phyloP scores from a whole-genome alignment of 2,329 filamentous ascomycete species.

The Graphiopsis chlorocephala region DNA sequence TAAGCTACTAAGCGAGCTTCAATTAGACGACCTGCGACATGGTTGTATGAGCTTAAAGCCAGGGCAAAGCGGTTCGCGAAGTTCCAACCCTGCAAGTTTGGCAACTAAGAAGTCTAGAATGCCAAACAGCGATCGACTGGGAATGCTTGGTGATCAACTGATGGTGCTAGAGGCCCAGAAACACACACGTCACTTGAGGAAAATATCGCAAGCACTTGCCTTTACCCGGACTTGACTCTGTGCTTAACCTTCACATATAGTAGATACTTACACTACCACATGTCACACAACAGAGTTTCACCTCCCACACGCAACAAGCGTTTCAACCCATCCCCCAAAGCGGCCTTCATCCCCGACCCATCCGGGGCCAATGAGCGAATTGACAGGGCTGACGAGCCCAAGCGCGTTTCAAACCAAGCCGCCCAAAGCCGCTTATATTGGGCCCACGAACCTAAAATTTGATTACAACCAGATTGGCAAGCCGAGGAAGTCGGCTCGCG shows the following conservation, averaged over 20 bases:
- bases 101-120: background rate
- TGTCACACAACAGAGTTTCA: no score
- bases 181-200: background rate
- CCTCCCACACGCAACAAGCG: background rate
- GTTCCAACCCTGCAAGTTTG: background rate
- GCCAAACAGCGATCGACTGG: background rate
- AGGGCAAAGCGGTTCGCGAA: background rate
- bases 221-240: background rate
- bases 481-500: no score
- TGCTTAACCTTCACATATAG: background rate
- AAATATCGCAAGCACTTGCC: background rate
- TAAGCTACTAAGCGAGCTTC: conserved; percentile 15
- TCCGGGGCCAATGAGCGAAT: background rate
- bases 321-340: background rate
- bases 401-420: background rate
- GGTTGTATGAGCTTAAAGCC: background rate
- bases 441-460: background rate
- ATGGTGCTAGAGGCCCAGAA: background rate
- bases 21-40: background rate
- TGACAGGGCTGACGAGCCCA: background rate
- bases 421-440: conserved; percentile 1
- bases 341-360: background rate
- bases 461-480: background rate
- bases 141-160: background rate
- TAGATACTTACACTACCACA: no score